Conservation (phyloP, 23 red algal species). For the Gracilaria vermiculophylla region DNA sequence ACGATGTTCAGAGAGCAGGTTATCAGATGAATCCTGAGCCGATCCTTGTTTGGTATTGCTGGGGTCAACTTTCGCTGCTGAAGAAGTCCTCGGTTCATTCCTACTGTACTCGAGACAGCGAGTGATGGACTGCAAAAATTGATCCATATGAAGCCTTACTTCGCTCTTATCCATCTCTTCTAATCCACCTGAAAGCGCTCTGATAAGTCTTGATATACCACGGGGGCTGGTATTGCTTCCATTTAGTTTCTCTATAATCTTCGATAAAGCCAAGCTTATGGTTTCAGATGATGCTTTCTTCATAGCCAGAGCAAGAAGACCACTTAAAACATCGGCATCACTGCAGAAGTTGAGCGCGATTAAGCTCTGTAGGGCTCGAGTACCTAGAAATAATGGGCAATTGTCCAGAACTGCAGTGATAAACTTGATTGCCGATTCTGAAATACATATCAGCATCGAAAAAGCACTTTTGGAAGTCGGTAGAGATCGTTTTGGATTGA, state of each 20-base stretch:
- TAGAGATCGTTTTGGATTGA: neutral
- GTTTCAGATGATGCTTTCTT: neutral
- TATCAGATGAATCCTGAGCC: neutral
- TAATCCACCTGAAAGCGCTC: neutral
- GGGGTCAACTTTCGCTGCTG: neutral
- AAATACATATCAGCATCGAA: neutral
- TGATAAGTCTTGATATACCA: slow-evolving; percentile 1
- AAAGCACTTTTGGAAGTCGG: neutral
- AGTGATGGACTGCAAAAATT: neutral
- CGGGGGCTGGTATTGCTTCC: neutral
- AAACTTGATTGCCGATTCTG: neutral
- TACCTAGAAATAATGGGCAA: neutral
- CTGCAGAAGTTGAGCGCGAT: neutral
- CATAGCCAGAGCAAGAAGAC: neutral
- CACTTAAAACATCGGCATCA: neutral
- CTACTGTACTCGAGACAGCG: neutral
- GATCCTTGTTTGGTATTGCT: neutral
- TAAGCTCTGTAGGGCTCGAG: neutral
- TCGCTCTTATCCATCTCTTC: slow-evolving; percentile 11
- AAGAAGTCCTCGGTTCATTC: neutral
- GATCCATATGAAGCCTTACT: neutral
- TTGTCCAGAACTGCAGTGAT: neutral
- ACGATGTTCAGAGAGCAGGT: neutral
- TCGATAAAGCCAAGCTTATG: neutral
- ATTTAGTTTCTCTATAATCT: neutral